Base-by-base conservation (phyloP, 306 rosid genomes). In the Rubus parviflorus region DNA sequence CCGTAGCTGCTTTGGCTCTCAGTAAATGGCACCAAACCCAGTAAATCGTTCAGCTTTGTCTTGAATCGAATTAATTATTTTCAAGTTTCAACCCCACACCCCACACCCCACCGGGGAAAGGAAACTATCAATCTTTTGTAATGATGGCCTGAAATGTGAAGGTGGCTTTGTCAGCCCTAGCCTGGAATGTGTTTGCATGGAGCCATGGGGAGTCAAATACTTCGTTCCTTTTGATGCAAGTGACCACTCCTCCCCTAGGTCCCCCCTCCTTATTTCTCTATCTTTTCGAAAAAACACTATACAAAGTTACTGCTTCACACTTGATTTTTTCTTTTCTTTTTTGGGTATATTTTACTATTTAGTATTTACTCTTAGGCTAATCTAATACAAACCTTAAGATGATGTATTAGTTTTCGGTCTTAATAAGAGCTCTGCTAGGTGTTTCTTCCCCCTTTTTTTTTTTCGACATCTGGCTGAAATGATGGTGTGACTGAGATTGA, bases 151-250 rank as follows among this genome's bases (percentile, higher is more conserved):
- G 68, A 63, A 6, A 2, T 25, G 45, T 23, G n/a, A 23, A 57
- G 68, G 35, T 30, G 35, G n/a, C 58, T 60, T 74, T 60, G 58
- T 60, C 60, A 61, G 78, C 20, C 58, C 70, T 30, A 30, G 67
- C 35, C 22, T 15, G 51, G 77, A 60, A 25, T 58, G 10, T 17
- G 22, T 56, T 16, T 22, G 41, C 8, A 20, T 40, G 68, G 57
- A 16, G n/a, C 54, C 12, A 19, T 43, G 73, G 56, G 5, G 45
- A 74, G 69, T 74, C 77, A 25, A 51, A 74, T 74, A 8, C 68
- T 73, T 60, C 77, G 57, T 14, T 10, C 25, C 77, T 74, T 74
- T 74, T 74, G 54, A 74, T 58, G 77, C 58, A 47, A 74, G 11
- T 46, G 57, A 43, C 48, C 54, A n/a, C 52, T 23, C 54, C 45